Evolutionary conservation across 345 rosid genomes (phyloP), one percentile per base, ranked within the genome.

Genomic region (Populus nigra): DNA sequence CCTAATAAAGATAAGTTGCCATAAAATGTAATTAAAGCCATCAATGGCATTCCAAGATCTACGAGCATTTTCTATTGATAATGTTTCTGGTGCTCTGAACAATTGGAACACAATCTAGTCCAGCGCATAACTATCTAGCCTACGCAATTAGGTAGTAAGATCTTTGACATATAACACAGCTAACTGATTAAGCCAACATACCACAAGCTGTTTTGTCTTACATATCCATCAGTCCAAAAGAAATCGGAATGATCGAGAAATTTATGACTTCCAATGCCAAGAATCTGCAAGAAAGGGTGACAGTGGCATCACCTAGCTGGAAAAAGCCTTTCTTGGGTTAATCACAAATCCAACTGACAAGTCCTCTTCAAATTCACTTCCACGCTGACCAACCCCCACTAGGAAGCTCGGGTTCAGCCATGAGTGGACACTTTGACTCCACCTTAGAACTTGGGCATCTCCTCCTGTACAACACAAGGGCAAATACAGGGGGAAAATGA

Each of bases 401-500:
- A 75, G 7, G 87, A 78, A 84, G 91, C 85, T 78, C 83, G 69
- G 85, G 82, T 85, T 85, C 83, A 86, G 87, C 87, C 83, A 90
- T 81, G 86, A 84, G 79, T 76, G 82, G 89, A 86, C 81, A 76
- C 84, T 78, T 59, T 85, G 76, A 87, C 82, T 84, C 83, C 89
- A 86, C 85, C 85, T 84, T 75, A 86, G 81, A 86, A 85, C 88
- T 81, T 62, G 85, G 84, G 87, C 89, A 83, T 82, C 87, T 87
- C 88, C 89, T 81, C 90, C 90, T 87, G 90, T 89, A 83, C 85
- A 88, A 87, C 88, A 87, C 87, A 87, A 89, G 88, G 85, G 84
- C 88, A 88, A 89, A 89, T 89, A 89, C 87, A 90, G 85, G 88
- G 86, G 84, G 86, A 78, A 88, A 87, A 83, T 84, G 89, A 91